Percentiles rank a stretch among this genome's conserved stretches.
Conservation (phyloP, 2,329 filamentous ascomycete genomes). For the Zymoseptoria ardabiliae region DNA sequence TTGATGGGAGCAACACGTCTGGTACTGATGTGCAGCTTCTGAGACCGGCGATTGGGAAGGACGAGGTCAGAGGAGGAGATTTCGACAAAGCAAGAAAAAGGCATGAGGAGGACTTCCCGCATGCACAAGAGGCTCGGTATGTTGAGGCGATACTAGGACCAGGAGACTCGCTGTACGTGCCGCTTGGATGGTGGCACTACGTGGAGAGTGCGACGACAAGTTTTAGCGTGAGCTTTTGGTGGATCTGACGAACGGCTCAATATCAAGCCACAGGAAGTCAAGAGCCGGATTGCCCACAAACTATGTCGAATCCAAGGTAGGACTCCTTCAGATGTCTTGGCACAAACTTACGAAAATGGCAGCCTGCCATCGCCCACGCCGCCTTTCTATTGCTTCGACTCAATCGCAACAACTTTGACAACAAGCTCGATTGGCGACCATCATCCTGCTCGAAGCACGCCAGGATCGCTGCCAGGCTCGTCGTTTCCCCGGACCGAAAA, state of each 20-base stretch:
- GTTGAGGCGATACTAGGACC: constrained; percentile 71
- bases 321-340: too few species aligned
- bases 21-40: constrained; percentile 54
- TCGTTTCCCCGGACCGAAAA: too few species aligned
- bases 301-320: too few species aligned
- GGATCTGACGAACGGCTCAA: constrained; percentile 46
- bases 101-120: constrained; percentile 37
- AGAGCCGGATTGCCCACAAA: too few species aligned
- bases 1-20: constrained; percentile 93
- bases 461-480: too few species aligned
- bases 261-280: too few species aligned
- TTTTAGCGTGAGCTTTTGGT: constrained; percentile 97
- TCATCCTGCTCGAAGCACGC: too few species aligned
- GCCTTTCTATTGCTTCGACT: too few species aligned
- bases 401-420: too few species aligned
- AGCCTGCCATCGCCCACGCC: too few species aligned
- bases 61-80: constrained; percentile 3
- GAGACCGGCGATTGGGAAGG: neutral
- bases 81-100: constrained; percentile 15
- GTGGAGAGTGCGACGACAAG: constrained; percentile 77
- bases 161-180: constrained; percentile 83
- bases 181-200: constrained; percentile 97
- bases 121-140: constrained; percentile 56
- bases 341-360: too few species aligned
- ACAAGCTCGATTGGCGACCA: too few species aligned